Base-by-base conservation (phyloP, 2,329 filamentous ascomycete genomes). In the Cladosporium oxysporum region DNA sequence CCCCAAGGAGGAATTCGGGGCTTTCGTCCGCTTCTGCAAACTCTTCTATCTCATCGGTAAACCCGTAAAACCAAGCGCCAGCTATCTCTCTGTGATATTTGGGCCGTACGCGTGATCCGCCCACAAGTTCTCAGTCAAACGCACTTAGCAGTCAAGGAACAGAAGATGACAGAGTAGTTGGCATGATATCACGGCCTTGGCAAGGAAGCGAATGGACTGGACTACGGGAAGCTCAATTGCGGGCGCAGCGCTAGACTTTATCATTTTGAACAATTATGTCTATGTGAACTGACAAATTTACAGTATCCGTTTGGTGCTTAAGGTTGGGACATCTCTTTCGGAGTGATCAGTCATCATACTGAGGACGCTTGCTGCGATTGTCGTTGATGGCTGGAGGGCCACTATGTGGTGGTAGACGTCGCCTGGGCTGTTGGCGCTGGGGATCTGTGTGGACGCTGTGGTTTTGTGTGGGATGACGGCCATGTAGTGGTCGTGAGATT, bases 11-110 rank as follows among this genome's bases (percentile, higher is more conserved):
- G 16, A 33, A 60, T 23, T 49, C 41, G 8, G 41, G 14, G 28
- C 58, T 41, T 11, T 33, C 23, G 8, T 60, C 37, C 29, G 21
- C 47, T 2, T 60, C 41, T 41, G 29, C 16, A 21, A 29, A 37
- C 41, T 31, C 37, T n/a, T 10, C 16, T 7, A 47, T 53, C 47
- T 41, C 60, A 31, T 53, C 23, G 6, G 55, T 55, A 7, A 23
- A 52, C 31, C 28, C 5, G 18, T 62, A 47, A 12, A 28, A 21
- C 47, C 47, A 62, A 47, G 47, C 60, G 29, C 60, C 60, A 31
- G 60, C 26, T 16, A 53, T 53, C 18, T 29, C 26, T 7, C 53
- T 47, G 14, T 47, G 37, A 31, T 41, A 3, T 47, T 62, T 31
- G 21, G 47, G 47, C 50, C 11, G n/a, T 6, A 55, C 28, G 21